Base-by-base conservation (phyloP, 805 yeast species). In the Hanseniaspora lachancei region DNA sequence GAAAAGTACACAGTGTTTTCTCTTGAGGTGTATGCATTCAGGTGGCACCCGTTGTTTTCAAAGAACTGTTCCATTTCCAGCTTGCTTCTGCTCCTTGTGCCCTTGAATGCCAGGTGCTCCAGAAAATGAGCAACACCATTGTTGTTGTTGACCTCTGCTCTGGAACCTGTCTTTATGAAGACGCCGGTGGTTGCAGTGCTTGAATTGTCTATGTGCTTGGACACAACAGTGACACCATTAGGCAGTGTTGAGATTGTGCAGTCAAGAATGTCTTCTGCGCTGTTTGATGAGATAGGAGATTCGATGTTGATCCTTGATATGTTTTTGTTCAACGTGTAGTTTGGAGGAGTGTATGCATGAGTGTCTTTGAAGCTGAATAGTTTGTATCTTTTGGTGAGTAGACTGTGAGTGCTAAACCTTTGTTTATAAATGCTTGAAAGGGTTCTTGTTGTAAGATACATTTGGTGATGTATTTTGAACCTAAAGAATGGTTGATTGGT, bases 1-100 rank as follows among this genome's bases (percentile, higher is more conserved):
- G 97, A 95, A 70, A 89, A 93, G 70, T 89, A 93, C 9, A 91
- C 98, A 1, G 99, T 93, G 70, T 89, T 89, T 67, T 93, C 99
- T 65, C 99, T 80, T 21, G 96, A 88, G 2, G 98, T 93, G 73
- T 93, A 93, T n/a, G 98, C 98, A 68, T 95, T 93, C 64, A 93
- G 78, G 71, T 93, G 98, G 27, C 96, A 88, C 4, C 99, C 99
- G 64, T 89, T 79, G 72, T 93, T 85, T 70, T 93, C 99, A 57
- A 93, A 87, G 70, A 93, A 97, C 47, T 89, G 73, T 70, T 93
- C 99, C 57, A 93, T 75, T 58, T 81, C 80, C 57, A 81, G 74
- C 72, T 93, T 97, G 13, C 87, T 72, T 67, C 98, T 78, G 57
- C 75, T 76, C 54, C 76, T 70, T 15, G 99, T 93, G 24, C 99